Evolutionary conservation across 75 land plant species (phyloP).

Genomic region (Picea glauca): DNA sequence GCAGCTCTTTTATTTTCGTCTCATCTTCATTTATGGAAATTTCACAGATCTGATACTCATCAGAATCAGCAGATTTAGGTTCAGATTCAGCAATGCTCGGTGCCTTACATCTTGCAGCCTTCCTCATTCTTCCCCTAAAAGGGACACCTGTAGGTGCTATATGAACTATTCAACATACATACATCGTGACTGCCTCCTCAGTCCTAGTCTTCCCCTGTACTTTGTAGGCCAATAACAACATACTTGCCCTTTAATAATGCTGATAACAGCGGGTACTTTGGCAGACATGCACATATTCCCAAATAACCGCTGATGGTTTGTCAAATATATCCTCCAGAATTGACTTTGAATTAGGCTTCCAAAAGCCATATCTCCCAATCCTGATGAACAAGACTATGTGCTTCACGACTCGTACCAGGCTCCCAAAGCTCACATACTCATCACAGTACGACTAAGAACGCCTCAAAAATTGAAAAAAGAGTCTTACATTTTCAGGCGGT

Average conservation of each 20-base stretch:
- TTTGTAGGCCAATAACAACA: conserved; percentile 95
- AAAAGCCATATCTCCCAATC: no score
- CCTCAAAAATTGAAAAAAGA: no score
- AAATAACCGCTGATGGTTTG: conserved; percentile 97
- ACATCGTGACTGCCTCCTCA: conserved; percentile 93
- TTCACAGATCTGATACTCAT: conserved; percentile 76
- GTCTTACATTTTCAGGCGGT: no score
- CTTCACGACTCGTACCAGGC: no score
- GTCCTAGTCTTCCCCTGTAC: conserved; percentile 97
- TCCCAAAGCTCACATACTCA: no score
- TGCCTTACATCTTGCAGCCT: conserved; percentile 39
- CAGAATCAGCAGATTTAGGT: conserved; percentile 66
- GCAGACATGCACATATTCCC: conserved; percentile 98
- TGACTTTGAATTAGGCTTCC: conserved; percentile 59
- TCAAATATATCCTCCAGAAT: conserved; percentile 90
- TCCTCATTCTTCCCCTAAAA: conserved; percentile 60
- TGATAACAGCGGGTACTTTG: conserved; percentile 85
- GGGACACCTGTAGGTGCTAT: conserved; percentile 44
- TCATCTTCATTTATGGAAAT: conserved; percentile 81
- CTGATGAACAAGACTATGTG: no score
- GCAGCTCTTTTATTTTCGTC: no score
- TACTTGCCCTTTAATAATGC: conserved; percentile 78
- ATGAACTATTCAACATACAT: conserved; percentile 44
- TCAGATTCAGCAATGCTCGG: conserved; percentile 62
- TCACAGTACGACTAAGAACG: no score